A percentile compares a stretch with the other conserved stretches of the same genome.
phyloP scores from a whole-genome alignment of 2,329 filamentous ascomycete genomes.

The Ascochyta clinopodiicola region DNA sequence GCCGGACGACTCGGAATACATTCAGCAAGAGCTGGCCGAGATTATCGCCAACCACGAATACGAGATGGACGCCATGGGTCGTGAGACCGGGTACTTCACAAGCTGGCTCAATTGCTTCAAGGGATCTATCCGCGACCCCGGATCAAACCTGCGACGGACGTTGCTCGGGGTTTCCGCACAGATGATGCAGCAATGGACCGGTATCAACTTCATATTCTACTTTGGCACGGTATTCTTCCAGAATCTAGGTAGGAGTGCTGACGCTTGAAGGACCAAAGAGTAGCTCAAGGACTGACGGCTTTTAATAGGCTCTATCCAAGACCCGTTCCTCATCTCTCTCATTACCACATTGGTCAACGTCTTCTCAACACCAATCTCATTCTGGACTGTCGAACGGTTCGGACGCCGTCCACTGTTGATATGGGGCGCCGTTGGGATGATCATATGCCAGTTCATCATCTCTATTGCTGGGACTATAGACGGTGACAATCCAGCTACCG shows the following conservation, averaged over 20 bases:
- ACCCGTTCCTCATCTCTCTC: constrained; percentile 84
- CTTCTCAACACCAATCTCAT: constrained; percentile 81
- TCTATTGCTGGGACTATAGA: constrained; percentile 65
- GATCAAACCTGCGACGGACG: constrained; percentile 58
- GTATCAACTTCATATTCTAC: constrained; percentile 82
- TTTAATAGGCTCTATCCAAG: constrained; percentile 70
- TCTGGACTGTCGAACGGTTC: constrained; percentile 81
- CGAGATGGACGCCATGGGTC: constrained; percentile 68
- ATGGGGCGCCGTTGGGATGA: constrained; percentile 79
- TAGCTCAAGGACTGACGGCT: too few relatives aligned
- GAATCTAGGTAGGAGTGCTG: too few relatives aligned
- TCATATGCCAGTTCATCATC: constrained; percentile 85
- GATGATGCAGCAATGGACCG: constrained; percentile 68
- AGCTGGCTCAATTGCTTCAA: constrained; percentile 72
- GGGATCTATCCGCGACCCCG: constrained; percentile 57
- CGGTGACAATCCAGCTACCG: constrained; percentile 37
- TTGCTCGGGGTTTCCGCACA: constrained; percentile 57
- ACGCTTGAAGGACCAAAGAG: too few relatives aligned
- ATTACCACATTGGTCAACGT: constrained; percentile 91
- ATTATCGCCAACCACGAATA: constrained; percentile 94
- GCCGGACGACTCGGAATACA: constrained; percentile 74
- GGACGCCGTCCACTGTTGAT: constrained; percentile 83
- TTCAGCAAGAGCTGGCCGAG: constrained; percentile 81
- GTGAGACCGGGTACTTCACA: constrained; percentile 43
- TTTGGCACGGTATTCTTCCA: constrained; percentile 79